Evolutionary conservation across 192 early-diverging fungal species (phyloP).

Genomic region (Entomortierella parvispora): DNA sequence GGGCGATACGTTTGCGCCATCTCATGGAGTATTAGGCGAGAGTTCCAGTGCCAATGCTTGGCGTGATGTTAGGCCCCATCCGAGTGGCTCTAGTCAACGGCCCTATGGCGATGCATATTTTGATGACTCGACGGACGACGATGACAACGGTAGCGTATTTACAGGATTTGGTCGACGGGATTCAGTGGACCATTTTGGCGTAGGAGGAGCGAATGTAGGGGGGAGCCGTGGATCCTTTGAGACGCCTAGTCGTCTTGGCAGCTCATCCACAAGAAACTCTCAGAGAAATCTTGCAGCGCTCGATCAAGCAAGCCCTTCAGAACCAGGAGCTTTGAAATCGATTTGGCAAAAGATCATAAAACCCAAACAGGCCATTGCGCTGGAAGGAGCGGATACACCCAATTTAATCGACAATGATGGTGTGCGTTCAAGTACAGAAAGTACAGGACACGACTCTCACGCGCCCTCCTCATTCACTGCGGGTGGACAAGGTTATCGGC

Average conservation of each 20-base stretch:
- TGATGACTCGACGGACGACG: constrained; percentile 44
- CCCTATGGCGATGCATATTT: constrained; percentile 39
- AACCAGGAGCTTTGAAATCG: constrained; percentile 29
- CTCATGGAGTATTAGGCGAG: constrained; percentile 33
- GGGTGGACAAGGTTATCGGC: constrained; percentile 4
- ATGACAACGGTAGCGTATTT: constrained; percentile 10
- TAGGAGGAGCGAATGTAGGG: constrained; percentile 1
- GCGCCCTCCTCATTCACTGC: neutral
- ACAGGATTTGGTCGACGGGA: constrained; percentile 17
- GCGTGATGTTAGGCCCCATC: constrained; percentile 38
- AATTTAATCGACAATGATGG: constrained; percentile 25
- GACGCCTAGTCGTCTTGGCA: constrained; percentile 1
- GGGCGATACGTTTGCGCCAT: constrained; percentile 6
- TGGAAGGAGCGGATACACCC: neutral
- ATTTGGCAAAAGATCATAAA: constrained; percentile 39
- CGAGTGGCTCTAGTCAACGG: constrained; percentile 24
- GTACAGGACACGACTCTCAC: constrained; percentile 13
- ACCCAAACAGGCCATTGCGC: constrained; percentile 36
- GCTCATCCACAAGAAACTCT: neutral
- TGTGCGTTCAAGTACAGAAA: constrained; percentile 44
- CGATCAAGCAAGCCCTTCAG: neutral
- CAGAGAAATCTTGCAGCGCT: constrained; percentile 16
- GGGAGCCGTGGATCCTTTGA: constrained; percentile 10
- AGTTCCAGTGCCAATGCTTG: constrained; percentile 44
- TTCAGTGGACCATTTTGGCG: constrained; percentile 11